These are phyloP conservation scores for Cicer yamashitae DNA, from an alignment of 306 rosid species.

Conservation along the genomic window DNA sequence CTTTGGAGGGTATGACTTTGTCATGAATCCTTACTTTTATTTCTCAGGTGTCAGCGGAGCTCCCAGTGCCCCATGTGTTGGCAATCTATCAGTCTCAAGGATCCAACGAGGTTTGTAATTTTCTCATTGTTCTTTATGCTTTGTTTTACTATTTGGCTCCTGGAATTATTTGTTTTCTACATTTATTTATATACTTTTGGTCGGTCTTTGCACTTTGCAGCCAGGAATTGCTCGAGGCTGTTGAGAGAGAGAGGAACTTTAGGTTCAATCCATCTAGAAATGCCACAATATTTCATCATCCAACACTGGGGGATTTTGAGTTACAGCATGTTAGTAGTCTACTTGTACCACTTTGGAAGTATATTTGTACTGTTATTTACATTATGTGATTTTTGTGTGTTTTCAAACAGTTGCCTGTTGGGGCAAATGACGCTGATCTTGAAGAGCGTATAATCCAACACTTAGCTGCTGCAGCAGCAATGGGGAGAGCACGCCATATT, in stretches of 20 bases:
- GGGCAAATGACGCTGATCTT: slow-evolving; percentile 89
- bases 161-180: slow-evolving; percentile 29
- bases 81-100: slow-evolving; percentile 94
- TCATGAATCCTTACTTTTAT: slow-evolving; percentile 32
- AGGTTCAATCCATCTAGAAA: slow-evolving; percentile 83
- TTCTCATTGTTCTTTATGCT: slow-evolving; percentile 11
- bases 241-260: slow-evolving; percentile 81
- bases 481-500: slow-evolving; percentile 96
- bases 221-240: slow-evolving; percentile 92
- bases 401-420: slow-evolving; percentile 82
- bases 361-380: slow-evolving; percentile 35
- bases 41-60: slow-evolving; percentile 93
- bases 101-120: slow-evolving; percentile 75
- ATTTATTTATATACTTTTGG: slow-evolving; percentile 30
- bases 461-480: slow-evolving; percentile 98
- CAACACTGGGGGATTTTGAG: slow-evolving; percentile 94
- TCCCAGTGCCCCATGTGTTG: slow-evolving; percentile 99
- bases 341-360: slow-evolving; percentile 39
- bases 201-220: slow-evolving; percentile 62
- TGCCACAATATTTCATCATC: slow-evolving; percentile 92
- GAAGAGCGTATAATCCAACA: slow-evolving; percentile 97
- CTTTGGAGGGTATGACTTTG: slow-evolving; percentile 17
- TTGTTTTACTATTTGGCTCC: slow-evolving; percentile 6
- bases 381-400: slow-evolving; percentile 41
- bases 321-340: slow-evolving; percentile 81